Evolutionary conservation across 768 basidiomycete species (phyloP), one percentile per base, ranked within the genome.

Genomic region (Crassisporium funariophilum): DNA sequence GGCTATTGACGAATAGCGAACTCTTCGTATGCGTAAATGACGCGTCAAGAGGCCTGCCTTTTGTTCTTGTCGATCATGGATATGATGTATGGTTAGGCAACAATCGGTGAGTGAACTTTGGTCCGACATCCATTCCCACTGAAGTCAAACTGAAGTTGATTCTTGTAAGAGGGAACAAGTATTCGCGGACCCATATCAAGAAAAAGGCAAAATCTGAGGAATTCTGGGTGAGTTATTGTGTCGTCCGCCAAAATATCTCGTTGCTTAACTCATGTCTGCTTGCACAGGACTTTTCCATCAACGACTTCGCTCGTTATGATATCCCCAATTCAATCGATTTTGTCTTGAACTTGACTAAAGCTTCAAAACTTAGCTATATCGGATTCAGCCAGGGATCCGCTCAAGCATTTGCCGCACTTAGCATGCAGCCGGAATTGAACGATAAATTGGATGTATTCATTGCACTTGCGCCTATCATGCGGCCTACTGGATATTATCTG

Each of bases 351-450:
- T 31, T 42, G 9, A 55, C 56, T 2, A 45, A 41, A 5, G 17
- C 31, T 6, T 22, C 44, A 16, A 50, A 48, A 23, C 45, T 58
- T n/a, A 49, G 47, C 24, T 58, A 55, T 25, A 43, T 58, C 37
- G 56, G 56, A 21, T 91, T 91, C 64, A 91, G 88, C 57, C 89
- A 91, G 61, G 89, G 88, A 39, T 75, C 76, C 4, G 77, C 77
- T 17, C 89, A 91, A 62, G 89, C 88, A 4, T 90, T 91, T 52
- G 89, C 89, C 2, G 86, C 89, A 2, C 74, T 91, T 49, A 87
- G 86, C 55, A 83, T 90, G 47, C 85, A 88, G 55, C 84, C 83
- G 0, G 78, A 81, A 48, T 71, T 91, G 35, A 91, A 91, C 57
- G 75, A 84, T 49, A 84, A 82, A 58, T 71, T 91, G 35, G 84